Evolutionary conservation across 2,329 filamentous ascomycete species (phyloP), one percentile per base, ranked within the genome.

Genomic region (Cladophialophora carrionii): DNA sequence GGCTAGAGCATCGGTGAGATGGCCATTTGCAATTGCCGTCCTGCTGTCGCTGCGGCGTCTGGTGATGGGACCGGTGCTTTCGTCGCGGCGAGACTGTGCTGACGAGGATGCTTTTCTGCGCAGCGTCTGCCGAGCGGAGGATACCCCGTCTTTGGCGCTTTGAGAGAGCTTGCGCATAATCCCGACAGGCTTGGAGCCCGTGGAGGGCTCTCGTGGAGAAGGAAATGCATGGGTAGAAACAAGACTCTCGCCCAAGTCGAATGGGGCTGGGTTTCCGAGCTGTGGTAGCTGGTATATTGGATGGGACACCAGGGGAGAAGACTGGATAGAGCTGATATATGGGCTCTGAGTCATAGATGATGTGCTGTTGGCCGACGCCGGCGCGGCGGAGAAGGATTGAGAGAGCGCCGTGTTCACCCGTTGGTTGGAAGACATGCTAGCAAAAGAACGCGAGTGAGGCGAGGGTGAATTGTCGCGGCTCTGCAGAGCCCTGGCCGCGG

Each of bases 21-120:
- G 34, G 24, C 53, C 56, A 34, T 52, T 67, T 10, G 56, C 83
- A 41, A 83, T 79, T 6, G 89, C 89, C 70, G 87, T 90, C 77
- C 90, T 95, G 80, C 93, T 96, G 76, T 96, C 92, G 76, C 93
- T 97, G 70, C 93, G 88, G 64, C 92, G 85, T 68, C 94, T 88
- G 77, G 96, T 87, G 59, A 96, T 90, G 1, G 95, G 95, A 0
- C 95, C 95, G 29, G 92, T 89, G 74, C 93, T 97, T 67, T 90
- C 88, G 74, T 97, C 92, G 49, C 93, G 88, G 75, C 89, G 91
- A 66, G 88, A 87, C 22, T 90, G 86, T 52, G 90, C 85, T 0
- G 88, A 88, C 2, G 91, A 92, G 17, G 91, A 96, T 67, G 90
- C 88, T 67, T 93, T 85, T 68, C 92, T 87, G 66, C 88, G 84